Evolutionary conservation across 192 early-diverging fungal genomes (phyloP).

Genomic region (Spizellomyces punctatus): DNA sequence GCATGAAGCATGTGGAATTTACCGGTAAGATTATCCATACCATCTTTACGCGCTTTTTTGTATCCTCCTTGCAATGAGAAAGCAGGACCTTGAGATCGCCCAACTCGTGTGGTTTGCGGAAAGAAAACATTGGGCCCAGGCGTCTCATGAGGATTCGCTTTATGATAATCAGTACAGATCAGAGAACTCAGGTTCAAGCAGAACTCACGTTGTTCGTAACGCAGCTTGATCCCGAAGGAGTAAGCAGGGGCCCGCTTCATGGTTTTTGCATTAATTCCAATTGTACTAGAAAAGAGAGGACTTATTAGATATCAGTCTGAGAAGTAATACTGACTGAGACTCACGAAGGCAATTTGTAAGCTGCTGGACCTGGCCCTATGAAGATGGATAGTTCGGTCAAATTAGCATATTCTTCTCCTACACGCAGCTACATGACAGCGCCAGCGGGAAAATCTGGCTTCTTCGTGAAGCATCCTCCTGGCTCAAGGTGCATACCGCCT

Average conservation of each 20-base stretch:
- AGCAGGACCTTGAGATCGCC: slow-evolving; percentile 56
- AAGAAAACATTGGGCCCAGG: slow-evolving; percentile 61
- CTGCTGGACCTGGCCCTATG: slow-evolving; percentile 61
- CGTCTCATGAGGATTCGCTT: slow-evolving; percentile 31
- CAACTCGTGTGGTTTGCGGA: slow-evolving; percentile 56
- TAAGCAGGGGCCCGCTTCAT: slow-evolving; percentile 58
- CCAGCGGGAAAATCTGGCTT: too few species aligned
- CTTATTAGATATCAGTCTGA: neutral
- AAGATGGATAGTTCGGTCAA: neutral
- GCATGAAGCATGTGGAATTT: neutral
- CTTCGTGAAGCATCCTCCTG: too few species aligned
- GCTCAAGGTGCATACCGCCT: too few species aligned
- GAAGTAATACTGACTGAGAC: slow-evolving; percentile 4
- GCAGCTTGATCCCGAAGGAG: slow-evolving; percentile 56
- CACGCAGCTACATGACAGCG: slow-evolving; percentile 1
- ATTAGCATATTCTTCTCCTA: neutral
- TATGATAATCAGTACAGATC: neutral
- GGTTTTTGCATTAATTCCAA: slow-evolving; percentile 50
- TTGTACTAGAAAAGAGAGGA: slow-evolving; percentile 37
- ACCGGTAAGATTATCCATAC: slow-evolving; percentile 1
- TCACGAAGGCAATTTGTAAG: slow-evolving; percentile 61
- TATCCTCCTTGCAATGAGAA: slow-evolving; percentile 56
- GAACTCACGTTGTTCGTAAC: slow-evolving; percentile 39
- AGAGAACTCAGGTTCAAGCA: neutral
- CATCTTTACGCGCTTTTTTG: slow-evolving; percentile 43